Evolutionary conservation across 2,329 filamentous ascomycete species (phyloP), one percentile per base, ranked within the genome.

Genomic region (Sordariomycetes sp.): DNA sequence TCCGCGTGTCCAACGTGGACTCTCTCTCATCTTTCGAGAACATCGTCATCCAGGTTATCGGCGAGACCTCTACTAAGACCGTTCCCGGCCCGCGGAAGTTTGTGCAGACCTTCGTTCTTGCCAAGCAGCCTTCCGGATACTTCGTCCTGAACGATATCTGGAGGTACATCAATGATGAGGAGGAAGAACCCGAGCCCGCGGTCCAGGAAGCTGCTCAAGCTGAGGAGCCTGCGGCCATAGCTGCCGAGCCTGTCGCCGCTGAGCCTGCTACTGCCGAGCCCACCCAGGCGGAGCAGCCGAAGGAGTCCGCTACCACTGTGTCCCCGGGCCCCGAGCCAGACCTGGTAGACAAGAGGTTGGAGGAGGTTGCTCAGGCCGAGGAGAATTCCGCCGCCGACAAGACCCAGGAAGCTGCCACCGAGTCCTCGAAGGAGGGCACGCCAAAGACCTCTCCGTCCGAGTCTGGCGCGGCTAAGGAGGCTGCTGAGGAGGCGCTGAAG

Each of bases 81-180:
- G 84, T 83, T 54, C 85, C 86, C 62, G 89, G 94, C 59, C 89
- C 92, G 66, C 91, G 89, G 77, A 96, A 96, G 72, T 99, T 99
- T 68, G 87, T 91, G 48, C 94, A 99, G 79, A 97, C 92, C 56
- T 99, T 99, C 65, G 89, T 99, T 61, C 87, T 99, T 61, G 94
- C 94, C 54, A 85, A 92, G 72, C 94, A 99, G 75, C 90, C 90
- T 54, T 95, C 92, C 58, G 94, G 94, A 62, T 99, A 97, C 78
- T 99, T 95, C 65, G 92, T 99, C 36, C 82, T 99, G 65, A 99
- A 99, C 72, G 94, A 99, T 68, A 96, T 99, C 69, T 90, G 97
- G 76, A 83, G 94, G 65, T 97, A 95, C 73, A 85, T 99, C 63
- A 84, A 86, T 62, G 89, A 94, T 61, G 88, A 92, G 65, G 80